These are phyloP conservation scores for Lolium multiflorum DNA, from an alignment of 176 grass and related monocot genomes.

Conservation along the genomic window DNA sequence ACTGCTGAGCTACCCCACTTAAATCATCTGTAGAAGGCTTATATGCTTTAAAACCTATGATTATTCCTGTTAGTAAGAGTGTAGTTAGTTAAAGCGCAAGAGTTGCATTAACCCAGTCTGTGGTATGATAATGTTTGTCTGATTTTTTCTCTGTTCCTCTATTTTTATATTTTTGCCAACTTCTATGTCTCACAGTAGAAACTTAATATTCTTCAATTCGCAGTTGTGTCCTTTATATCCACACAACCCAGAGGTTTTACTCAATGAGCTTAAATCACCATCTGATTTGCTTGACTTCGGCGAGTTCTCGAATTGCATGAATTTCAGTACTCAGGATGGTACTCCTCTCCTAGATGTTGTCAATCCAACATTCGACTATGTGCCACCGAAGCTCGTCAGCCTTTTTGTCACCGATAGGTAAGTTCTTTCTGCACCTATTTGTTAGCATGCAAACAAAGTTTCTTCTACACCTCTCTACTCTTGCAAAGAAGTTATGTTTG, in stretches of 20 bases:
- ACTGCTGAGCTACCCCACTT: conserved; percentile 9
- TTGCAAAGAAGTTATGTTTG: not conserved
- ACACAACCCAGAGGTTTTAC: conserved; percentile 87
- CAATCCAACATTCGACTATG: conserved; percentile 96
- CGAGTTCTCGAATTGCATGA: conserved; percentile 95
- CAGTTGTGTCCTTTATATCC: conserved; percentile 96
- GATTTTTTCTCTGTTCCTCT: not conserved
- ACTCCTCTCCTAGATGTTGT: conserved; percentile 82
- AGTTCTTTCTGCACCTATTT: conserved; percentile 24
- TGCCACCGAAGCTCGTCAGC: conserved; percentile 92
- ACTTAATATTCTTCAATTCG: conserved; percentile 11
- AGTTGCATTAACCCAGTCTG: not conserved
- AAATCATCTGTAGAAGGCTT: conserved; percentile 11
- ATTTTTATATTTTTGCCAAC: not conserved
- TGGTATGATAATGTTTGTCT: not conserved
- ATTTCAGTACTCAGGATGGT: conserved; percentile 71
- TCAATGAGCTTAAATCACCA: conserved; percentile 93
- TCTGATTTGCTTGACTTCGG: conserved; percentile 95
- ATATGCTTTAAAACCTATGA: conserved; percentile 11
- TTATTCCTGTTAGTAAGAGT: conserved; percentile 8
- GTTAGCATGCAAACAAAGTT: not conserved
- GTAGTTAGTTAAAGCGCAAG: not conserved
- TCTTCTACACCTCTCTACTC: not conserved
- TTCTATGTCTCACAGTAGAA: conserved; percentile 30
- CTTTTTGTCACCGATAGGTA: conserved; percentile 97